Percentiles rank a stretch among this genome's conserved stretches.
Evolutionary conservation across 2,329 filamentous ascomycete species (phyloP).

Genomic region (Cladosporium colombiae): DNA sequence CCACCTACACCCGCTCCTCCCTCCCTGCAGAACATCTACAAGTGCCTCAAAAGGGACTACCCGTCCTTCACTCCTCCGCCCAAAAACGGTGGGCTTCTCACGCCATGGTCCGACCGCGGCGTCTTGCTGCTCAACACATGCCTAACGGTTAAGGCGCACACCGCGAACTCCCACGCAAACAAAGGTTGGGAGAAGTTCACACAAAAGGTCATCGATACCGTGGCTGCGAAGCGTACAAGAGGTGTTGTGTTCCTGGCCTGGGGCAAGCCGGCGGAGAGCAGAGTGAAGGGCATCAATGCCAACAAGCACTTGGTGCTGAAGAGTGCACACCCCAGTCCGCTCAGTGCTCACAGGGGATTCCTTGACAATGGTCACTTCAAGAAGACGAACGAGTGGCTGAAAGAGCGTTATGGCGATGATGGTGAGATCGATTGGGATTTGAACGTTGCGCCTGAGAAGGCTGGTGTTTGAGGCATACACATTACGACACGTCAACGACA

Average conservation of each 20-base stretch:
- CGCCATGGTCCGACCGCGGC: slow-evolving; percentile 89
- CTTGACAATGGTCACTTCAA: slow-evolving; percentile 72
- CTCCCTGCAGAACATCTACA: slow-evolving; percentile 93
- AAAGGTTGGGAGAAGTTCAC: slow-evolving; percentile 94
- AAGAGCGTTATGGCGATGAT: slow-evolving; percentile 73
- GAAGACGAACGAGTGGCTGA: slow-evolving; percentile 82
- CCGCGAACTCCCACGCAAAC: slow-evolving; percentile 81
- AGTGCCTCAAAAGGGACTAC: slow-evolving; percentile 82
- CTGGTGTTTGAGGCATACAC: slow-evolving; percentile 35
- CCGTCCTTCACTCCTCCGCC: slow-evolving; percentile 73
- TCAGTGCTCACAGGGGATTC: slow-evolving; percentile 81
- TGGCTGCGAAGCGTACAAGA: slow-evolving; percentile 71
- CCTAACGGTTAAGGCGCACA: slow-evolving; percentile 85
- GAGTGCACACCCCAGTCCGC: slow-evolving; percentile 88
- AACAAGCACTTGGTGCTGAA: slow-evolving; percentile 79
- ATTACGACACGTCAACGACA: not conserved
- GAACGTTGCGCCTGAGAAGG: slow-evolving; percentile 48
- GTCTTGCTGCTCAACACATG: slow-evolving; percentile 94
- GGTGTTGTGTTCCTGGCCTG: slow-evolving; percentile 96
- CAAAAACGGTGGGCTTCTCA: slow-evolving; percentile 78
- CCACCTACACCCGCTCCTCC: slow-evolving; percentile 86
- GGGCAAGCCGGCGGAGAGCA: slow-evolving; percentile 80
- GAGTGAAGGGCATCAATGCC: slow-evolving; percentile 71
- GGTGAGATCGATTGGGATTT: slow-evolving; percentile 84
- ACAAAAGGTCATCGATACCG: slow-evolving; percentile 84